Evolutionary conservation across 257 asterid species (phyloP).

Genomic region (Solanum pinnatisectum): DNA sequence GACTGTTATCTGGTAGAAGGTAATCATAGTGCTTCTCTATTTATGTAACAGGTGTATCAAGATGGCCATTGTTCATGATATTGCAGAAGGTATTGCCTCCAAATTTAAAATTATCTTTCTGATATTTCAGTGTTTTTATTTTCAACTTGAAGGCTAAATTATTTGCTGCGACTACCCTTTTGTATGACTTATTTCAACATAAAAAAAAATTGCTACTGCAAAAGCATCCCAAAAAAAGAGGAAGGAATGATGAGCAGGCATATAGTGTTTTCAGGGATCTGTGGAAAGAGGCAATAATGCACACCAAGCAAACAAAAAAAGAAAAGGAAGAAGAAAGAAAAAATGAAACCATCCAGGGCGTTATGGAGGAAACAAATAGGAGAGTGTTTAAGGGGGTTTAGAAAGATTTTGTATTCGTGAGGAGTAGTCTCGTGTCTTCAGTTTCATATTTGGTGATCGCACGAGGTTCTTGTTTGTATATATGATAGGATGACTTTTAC

Average conservation of each 20-base stretch:
- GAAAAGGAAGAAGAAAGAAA: background rate
- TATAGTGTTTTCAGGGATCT: background rate
- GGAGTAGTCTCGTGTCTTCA: background rate
- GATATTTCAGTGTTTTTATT: background rate
- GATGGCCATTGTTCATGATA: constrained; percentile 90
- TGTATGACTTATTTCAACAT: background rate
- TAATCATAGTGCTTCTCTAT: constrained; percentile 6
- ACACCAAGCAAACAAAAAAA: background rate
- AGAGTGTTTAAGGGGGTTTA: background rate
- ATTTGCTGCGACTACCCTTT: background rate
- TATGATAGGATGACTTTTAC: background rate
- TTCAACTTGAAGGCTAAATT: background rate
- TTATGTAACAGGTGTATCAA: constrained; percentile 68
- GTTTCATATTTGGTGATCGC: background rate
- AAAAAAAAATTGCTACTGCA: background rate
- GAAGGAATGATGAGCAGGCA: background rate
- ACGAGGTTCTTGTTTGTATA: background rate
- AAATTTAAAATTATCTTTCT: background rate
- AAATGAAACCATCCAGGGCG: background rate
- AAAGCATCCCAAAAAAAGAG: background rate
- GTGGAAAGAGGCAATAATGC: background rate
- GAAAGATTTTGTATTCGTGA: background rate
- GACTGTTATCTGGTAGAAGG: background rate
- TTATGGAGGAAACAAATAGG: background rate
- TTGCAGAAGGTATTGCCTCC: constrained; percentile 72